Evolutionary conservation across 2,329 filamentous ascomycete species (phyloP).

Genomic region (Arthrocladium fulminans): DNA sequence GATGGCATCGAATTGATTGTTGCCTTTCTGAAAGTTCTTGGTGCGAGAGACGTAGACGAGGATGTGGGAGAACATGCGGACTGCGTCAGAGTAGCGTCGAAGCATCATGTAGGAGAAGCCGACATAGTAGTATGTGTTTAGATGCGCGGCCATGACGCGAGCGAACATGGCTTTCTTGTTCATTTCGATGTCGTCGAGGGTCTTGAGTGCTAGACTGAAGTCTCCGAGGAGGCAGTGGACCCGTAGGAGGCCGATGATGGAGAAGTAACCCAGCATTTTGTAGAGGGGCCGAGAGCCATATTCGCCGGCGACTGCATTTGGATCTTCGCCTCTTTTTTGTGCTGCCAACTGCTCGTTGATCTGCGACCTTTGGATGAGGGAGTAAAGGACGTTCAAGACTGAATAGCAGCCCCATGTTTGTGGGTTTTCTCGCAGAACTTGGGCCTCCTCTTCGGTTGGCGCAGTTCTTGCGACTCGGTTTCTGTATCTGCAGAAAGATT

Average conservation of each 20-base stretch:
- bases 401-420: slow-evolving; percentile 99
- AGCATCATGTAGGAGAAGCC: slow-evolving; percentile 99
- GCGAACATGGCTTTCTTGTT: slow-evolving; percentile 99
- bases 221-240: slow-evolving; percentile 95
- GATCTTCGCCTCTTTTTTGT: slow-evolving; percentile 89
- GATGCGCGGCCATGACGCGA: slow-evolving; percentile 97
- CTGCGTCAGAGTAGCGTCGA: slow-evolving; percentile 97
- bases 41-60: slow-evolving; percentile 96
- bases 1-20: slow-evolving; percentile 81
- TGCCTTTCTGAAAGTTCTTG: slow-evolving; percentile 99
- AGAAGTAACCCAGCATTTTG: slow-evolving; percentile 98
- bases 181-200: slow-evolving; percentile 96
- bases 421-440: slow-evolving; percentile 86
- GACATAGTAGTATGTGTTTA: slow-evolving; percentile 99
- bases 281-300: slow-evolving; percentile 93
- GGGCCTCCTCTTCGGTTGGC: slow-evolving; percentile 85
- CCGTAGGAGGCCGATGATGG: slow-evolving; percentile 90
- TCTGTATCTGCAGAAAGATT: slow-evolving; percentile 96
- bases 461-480: slow-evolving; percentile 73
- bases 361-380: slow-evolving; percentile 93
- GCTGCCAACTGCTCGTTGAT: slow-evolving; percentile 95
- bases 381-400: slow-evolving; percentile 98
- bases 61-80: slow-evolving; percentile 99
- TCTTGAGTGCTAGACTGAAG: slow-evolving; percentile 97
- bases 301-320: slow-evolving; percentile 78